These are phyloP conservation scores for Fabrea salina DNA, from an alignment of 169 alveolate genomes.

Conservation along the genomic window DNA sequence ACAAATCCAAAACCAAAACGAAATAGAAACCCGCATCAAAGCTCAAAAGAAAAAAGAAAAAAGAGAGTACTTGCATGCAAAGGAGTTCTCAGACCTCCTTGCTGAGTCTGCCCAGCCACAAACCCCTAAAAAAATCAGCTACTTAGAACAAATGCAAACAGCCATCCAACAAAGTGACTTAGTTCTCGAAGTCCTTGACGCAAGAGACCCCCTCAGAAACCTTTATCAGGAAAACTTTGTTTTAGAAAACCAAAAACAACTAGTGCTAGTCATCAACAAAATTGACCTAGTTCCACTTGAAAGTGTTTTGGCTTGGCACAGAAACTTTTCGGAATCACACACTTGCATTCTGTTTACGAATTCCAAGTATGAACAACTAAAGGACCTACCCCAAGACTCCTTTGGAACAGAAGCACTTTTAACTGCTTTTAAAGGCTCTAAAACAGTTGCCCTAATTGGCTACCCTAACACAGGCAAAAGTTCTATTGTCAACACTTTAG, in stretches of 20 bases:
- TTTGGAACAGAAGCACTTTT: constrained; percentile 84
- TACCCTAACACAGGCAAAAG: constrained; percentile 94
- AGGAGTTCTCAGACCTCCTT: too few relatives aligned
- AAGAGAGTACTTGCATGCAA: too few relatives aligned
- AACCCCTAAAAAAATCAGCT: too few relatives aligned
- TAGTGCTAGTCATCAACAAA: constrained; percentile 87
- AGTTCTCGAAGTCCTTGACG: constrained; percentile 88
- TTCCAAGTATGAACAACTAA: constrained; percentile 76
- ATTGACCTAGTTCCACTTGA: constrained; percentile 90
- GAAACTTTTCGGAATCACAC: constrained; percentile 32
- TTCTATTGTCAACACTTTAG: constrained; percentile 87
- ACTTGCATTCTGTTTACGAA: constrained; percentile 31
- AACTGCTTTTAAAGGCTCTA: constrained; percentile 65
- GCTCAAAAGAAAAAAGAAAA: constrained; percentile 47
- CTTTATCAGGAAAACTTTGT: constrained; percentile 78
- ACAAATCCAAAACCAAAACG: constrained; percentile 44
- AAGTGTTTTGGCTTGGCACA: constrained; percentile 59
- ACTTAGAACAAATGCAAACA: constrained; percentile 59
- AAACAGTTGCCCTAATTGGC: constrained; percentile 92
- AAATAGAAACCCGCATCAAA: constrained; percentile 50
- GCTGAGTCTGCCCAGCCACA: too few relatives aligned
- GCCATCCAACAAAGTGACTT: constrained; percentile 85
- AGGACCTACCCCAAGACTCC: too few relatives aligned
- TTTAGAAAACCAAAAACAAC: constrained; percentile 79
- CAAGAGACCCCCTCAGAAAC: constrained; percentile 90